Conservation (phyloP, 2,329 filamentous ascomycete species). For the Hymenoscyphus linearis region DNA sequence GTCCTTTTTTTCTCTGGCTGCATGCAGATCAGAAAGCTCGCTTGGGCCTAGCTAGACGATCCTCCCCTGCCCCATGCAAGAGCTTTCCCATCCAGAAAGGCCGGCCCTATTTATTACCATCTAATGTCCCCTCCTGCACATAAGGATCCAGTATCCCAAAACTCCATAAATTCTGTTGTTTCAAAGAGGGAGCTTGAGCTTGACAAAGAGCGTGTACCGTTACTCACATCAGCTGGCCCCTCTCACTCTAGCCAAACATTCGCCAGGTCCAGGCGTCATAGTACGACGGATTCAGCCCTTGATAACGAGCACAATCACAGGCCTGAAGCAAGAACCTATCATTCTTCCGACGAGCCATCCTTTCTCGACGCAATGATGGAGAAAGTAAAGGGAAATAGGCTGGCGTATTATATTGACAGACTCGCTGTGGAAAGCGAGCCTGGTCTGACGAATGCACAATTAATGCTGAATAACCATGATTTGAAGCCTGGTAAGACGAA, state of each 20-base stretch:
- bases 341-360: constrained; percentile 30
- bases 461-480: constrained; percentile 84
- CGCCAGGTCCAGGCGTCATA: constrained; percentile 1
- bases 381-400: constrained; percentile 26
- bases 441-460: constrained; percentile 69
- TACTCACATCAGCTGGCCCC: constrained; percentile 1
- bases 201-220: neutral
- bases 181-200: neutral
- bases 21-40: neutral
- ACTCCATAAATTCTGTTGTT: neutral
- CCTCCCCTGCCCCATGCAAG: neutral
- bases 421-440: constrained; percentile 70
- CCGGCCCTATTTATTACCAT: neutral
- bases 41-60: neutral
- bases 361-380: constrained; percentile 39
- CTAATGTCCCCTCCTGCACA: constrained; percentile 4
- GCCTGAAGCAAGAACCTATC: neutral
- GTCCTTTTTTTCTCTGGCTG: neutral
- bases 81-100: neutral
- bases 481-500: constrained; percentile 52
- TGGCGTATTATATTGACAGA: constrained; percentile 42
- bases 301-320: neutral
- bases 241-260: neutral
- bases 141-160: constrained; percentile 9
- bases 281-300: neutral